Evolutionary conservation across 352 stramenopile species (phyloP).

Genomic region (Achlya hypogyna): DNA sequence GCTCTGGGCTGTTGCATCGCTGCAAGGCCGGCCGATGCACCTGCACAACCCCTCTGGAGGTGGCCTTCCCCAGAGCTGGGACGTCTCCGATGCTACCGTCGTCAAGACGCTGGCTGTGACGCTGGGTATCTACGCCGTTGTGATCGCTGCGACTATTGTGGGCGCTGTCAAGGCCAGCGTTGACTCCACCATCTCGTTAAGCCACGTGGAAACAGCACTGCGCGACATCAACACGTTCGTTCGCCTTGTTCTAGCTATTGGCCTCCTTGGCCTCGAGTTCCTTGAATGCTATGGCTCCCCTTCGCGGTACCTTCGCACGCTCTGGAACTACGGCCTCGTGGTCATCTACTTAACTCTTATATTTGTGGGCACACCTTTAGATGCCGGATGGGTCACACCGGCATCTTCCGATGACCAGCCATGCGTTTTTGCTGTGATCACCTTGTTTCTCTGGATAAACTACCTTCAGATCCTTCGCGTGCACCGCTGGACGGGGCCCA

Average conservation of each 20-base stretch:
- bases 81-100: too few species aligned
- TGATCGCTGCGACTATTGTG: too few species aligned
- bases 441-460: constrained; percentile 7
- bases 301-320: background rate
- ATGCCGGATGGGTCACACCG: background rate
- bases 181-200: too few species aligned
- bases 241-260: background rate
- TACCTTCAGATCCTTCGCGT: constrained; percentile 9
- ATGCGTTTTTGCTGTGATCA: background rate
- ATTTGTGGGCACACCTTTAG: constrained; percentile 1
- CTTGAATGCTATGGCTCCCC: background rate
- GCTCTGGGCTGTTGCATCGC: too few species aligned
- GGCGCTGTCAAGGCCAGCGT: too few species aligned
- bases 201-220: background rate
- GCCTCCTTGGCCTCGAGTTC: background rate
- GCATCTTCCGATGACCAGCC: background rate
- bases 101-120: too few species aligned
- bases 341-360: background rate
- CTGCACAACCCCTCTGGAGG: too few species aligned
- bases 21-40: too few species aligned
- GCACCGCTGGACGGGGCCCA: constrained; percentile 3
- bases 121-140: too few species aligned
- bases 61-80: too few species aligned
- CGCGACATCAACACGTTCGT: background rate
- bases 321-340: background rate